These are phyloP conservation scores for Aphanoascus verrucosus DNA, from an alignment of 2,329 filamentous ascomycete genomes.

Conservation along the genomic window DNA sequence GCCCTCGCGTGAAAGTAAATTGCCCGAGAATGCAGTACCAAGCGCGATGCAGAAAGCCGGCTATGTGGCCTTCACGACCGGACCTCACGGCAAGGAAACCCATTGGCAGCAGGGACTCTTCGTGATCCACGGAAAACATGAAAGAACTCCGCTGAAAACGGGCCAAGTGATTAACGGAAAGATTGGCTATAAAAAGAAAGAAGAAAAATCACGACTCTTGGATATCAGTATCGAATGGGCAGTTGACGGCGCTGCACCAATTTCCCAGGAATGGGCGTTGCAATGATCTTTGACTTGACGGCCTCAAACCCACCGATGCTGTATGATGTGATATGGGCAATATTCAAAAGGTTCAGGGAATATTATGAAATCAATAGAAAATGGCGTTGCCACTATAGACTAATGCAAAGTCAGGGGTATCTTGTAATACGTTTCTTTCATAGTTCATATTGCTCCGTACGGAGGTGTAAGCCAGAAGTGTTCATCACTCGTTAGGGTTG, in stretches of 20 bases:
- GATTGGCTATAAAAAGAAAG: conserved; percentile 58
- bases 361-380: conserved; percentile 1
- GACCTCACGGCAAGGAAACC: conserved; percentile 62
- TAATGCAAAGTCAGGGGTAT: not conserved
- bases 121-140: conserved; percentile 47
- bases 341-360: not conserved
- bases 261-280: conserved; percentile 33
- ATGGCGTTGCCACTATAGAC: not conserved
- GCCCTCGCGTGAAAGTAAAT: conserved; percentile 42
- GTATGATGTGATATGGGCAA: not conserved
- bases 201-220: conserved; percentile 58
- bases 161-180: conserved; percentile 54
- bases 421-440: too few species aligned
- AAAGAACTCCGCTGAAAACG: conserved; percentile 39
- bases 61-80: conserved; percentile 73
- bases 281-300: conserved; percentile 21
- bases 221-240: conserved; percentile 56
- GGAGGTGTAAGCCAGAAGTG: too few species aligned
- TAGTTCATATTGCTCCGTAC: too few species aligned
- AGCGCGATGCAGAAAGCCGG: conserved; percentile 54
- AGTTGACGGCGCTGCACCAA: conserved; percentile 33
- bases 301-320: not conserved
- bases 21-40: conserved; percentile 45
- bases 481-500: too few species aligned
- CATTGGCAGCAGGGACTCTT: conserved; percentile 86